Conservation (phyloP, 371 early-diverging fungal species). For the Mucor sp. region DNA sequence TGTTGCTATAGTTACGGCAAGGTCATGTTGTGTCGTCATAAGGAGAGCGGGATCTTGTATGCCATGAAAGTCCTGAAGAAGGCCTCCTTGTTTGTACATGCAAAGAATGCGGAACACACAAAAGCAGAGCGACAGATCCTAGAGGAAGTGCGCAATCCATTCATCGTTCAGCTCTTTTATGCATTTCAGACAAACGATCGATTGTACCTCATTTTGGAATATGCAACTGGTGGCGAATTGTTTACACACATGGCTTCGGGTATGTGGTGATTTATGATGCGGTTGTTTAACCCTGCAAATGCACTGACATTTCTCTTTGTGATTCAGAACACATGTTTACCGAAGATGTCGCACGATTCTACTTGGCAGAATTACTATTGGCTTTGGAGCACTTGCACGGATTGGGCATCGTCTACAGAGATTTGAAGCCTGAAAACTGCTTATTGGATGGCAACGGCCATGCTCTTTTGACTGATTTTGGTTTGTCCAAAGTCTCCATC, state of each 20-base stretch:
- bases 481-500: constrained; percentile 81
- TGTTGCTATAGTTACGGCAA: constrained; percentile 40
- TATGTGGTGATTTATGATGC: constrained; percentile 12
- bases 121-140: constrained; percentile 78
- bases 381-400: constrained; percentile 88
- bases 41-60: constrained; percentile 56
- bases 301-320: background rate
- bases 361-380: constrained; percentile 82
- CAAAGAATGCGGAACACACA: constrained; percentile 72
- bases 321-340: constrained; percentile 76
- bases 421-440: constrained; percentile 91
- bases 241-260: constrained; percentile 64
- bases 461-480: constrained; percentile 90
- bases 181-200: constrained; percentile 91
- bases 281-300: background rate
- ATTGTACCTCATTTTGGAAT: constrained; percentile 96
- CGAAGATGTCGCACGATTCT: constrained; percentile 78
- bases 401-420: constrained; percentile 85
- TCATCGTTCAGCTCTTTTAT: constrained; percentile 94
- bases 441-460: constrained; percentile 80
- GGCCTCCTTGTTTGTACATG: constrained; percentile 74
- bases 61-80: constrained; percentile 96
- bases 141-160: constrained; percentile 82
- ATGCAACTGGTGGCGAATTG: constrained; percentile 98
- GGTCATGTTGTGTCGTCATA: constrained; percentile 45